Conservation (phyloP, 345 rosid genomes). For the Dimocarpus longan region DNA sequence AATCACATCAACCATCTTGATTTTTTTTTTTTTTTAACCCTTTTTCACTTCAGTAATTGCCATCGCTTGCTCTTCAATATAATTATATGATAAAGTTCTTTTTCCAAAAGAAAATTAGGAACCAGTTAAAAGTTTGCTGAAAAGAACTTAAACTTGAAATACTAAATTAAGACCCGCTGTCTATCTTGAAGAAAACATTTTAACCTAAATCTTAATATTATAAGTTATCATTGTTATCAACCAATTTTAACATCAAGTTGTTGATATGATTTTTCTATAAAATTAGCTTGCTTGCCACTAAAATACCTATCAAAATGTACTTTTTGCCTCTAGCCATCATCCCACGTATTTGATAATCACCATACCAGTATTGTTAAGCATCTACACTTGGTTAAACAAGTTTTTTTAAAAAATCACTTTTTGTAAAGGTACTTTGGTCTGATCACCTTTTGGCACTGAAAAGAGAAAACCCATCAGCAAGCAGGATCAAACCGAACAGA, state of each 20-base stretch:
- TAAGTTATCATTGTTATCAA: background rate
- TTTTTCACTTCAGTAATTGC: no score
- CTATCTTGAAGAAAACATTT: background rate
- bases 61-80: no score
- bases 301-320: background rate
- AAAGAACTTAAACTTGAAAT: no score
- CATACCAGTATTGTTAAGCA: background rate
- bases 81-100: no score
- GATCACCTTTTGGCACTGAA: background rate
- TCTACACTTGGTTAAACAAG: background rate
- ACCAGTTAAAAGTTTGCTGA: no score
- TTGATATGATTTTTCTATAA: background rate
- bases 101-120: no score
- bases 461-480: background rate
- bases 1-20: no score
- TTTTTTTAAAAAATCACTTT: background rate
- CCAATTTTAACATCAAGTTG: background rate
- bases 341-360: background rate
- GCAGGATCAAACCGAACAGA: constrained; percentile 12
- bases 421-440: background rate
- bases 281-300: no score
- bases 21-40: no score
- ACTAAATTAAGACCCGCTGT: background rate
- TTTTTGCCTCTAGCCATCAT: no score
- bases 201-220: background rate